Evolutionary conservation across 148 eudicot genomes (phyloP), one percentile per base, ranked within the genome.

Genomic region (Vaccinium myrtillus): DNA sequence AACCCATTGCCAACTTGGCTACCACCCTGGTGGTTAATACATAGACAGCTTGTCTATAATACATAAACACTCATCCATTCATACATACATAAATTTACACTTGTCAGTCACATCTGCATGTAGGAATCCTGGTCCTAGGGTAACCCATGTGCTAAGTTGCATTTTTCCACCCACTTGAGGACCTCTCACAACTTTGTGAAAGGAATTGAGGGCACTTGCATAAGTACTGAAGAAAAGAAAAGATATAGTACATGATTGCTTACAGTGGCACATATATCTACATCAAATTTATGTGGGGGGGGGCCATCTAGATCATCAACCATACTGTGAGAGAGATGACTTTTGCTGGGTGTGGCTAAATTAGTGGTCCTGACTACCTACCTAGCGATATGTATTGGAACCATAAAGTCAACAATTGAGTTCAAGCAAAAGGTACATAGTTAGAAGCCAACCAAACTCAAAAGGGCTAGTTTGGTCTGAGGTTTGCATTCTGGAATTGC

Each of bases 91-190:
- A 3, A 21, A 8, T 18, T 0, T 75, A 43, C 16, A 9, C 39
- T 2, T 63, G 13, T 36, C 46, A 5, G 46, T 43, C 30, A 65
- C 23, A 65, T 23, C 32, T 73, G 14, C 10, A 13, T 6, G 21
- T 15, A 73, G 48, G 54, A 39, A 49, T 49, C 79, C 16, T 49
- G 79, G 55, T 77, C 27, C n/a, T 48, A 49, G 32, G 79, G 58
- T 25, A 78, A 78, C 39, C 80, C 39, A 53, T 78, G n/a, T 51
- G 61, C 8, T 23, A 54, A 50, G 61, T 27, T 51, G 39, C 63
- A 78, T 78, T 78, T 78, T 30, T 30, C 25, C 59, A 13, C 63
- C 80, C 80, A 53, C 80, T 78, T n/a, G 80, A 53, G 80, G 53
- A 54, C 63, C 54, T 54, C 32, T 53, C n/a, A 27, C 43, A 54